Conservation (phyloP, 1,139 yeast genomes). For the Suhomyces ambrosiae region DNA sequence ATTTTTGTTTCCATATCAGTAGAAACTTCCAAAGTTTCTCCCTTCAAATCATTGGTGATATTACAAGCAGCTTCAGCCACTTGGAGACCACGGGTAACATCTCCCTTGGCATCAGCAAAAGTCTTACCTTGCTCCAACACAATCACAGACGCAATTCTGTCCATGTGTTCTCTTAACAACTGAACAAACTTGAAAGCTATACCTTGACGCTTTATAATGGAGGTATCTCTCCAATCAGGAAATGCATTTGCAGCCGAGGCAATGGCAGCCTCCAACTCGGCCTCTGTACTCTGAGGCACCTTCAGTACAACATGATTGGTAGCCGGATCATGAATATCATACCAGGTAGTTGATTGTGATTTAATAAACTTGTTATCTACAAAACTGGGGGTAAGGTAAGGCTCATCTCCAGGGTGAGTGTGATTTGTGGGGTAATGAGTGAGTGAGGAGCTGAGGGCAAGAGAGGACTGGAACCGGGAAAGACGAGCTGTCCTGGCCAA, state of each 20-base stretch:
- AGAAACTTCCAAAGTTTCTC: slow-evolving; percentile 68
- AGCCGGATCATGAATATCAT: slow-evolving; percentile 76
- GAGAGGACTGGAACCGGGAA: slow-evolving; percentile 24
- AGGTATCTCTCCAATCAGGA: slow-evolving; percentile 57
- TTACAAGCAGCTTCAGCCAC: slow-evolving; percentile 74
- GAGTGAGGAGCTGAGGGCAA: slow-evolving; percentile 36
- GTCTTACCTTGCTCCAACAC: slow-evolving; percentile 84
- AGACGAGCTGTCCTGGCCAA: slow-evolving; percentile 9
- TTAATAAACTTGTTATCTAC: slow-evolving; percentile 60
- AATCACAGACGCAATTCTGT: slow-evolving; percentile 68
- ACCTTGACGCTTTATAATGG: slow-evolving; percentile 72
- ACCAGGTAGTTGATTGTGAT: slow-evolving; percentile 62
- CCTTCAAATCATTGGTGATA: slow-evolving; percentile 66
- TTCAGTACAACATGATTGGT: slow-evolving; percentile 66
- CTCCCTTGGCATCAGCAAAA: slow-evolving; percentile 76
- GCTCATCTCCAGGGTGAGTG: slow-evolving; percentile 39
- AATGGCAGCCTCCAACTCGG: slow-evolving; percentile 68
- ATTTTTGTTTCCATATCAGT: slow-evolving; percentile 79
- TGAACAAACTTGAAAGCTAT: slow-evolving; percentile 73
- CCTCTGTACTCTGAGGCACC: slow-evolving; percentile 73
- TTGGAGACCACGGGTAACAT: slow-evolving; percentile 77
- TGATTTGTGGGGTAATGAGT: slow-evolving; percentile 51
- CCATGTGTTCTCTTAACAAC: slow-evolving; percentile 68
- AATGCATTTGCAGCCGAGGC: slow-evolving; percentile 66
- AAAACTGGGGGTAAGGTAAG: slow-evolving; percentile 58